Base-by-base conservation (phyloP, 2,329 filamentous ascomycete species). In the Xylariaceae sp. region DNA sequence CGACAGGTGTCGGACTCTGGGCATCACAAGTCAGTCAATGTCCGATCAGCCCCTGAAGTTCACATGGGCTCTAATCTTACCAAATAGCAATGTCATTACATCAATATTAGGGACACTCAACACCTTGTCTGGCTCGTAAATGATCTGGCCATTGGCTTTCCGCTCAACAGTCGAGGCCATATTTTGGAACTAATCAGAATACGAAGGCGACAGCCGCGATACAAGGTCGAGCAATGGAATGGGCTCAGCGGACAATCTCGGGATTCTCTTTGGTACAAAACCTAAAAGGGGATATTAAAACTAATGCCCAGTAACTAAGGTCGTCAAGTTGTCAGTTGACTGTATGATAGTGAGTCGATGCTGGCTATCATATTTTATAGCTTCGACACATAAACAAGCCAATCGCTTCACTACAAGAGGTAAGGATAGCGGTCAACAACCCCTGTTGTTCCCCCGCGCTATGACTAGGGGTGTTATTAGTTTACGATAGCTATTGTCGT, bases 11-110 rank as follows among this genome's bases (percentile, higher is more conserved):
- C 57, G 14, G 70, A 76, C 14, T 80, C 78, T 78, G 24, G 5
- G 23, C 19, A 14, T 39, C 17, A 50, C 46, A 34, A 46, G 43
- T 63, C 16, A 62, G 53, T 19, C 28, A 16, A 29, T 43, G n/a
- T 44, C n/a, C 8, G 14, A 14, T 7, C n/a, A 26, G 4, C 12
- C 29, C 6, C 8, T 11, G 6, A 40, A 17, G 12, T 4, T 21
- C 12, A 3, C 16, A 3, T n/a, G 6, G 7, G 16, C 12, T 36
- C 21, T 14, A 12, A 14, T 43, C 65, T 53, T 65, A 79, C 78
- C 78, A 29, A 80, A 78, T 0, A 81, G 61, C 26, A 76, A 62
- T 0, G 77, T 78, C 31, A 80, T 67, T 6, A 80, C 49, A 56
- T 81, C 78, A 16, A 79, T 29, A 9, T 70, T 64, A 0, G 78